Evolutionary conservation across 169 alveolate species (phyloP).

Genomic region (Neospora caninum): DNA sequence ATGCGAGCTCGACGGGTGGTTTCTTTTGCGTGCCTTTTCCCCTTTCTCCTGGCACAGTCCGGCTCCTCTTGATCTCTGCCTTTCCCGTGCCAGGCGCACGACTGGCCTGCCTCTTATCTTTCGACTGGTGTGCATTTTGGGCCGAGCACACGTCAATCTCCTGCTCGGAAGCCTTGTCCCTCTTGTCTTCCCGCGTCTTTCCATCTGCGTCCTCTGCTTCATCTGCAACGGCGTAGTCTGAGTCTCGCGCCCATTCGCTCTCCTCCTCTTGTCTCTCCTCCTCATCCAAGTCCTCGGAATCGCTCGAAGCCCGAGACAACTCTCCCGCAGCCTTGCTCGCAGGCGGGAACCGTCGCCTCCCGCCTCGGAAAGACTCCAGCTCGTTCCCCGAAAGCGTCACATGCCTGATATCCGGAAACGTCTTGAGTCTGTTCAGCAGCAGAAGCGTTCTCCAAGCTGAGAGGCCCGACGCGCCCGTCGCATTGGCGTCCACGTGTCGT

Average conservation of each 20-base stretch:
- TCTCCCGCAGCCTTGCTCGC: neutral
- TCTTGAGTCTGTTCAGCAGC: slow-evolving; percentile 40
- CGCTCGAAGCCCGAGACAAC: neutral
- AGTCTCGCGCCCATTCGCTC: neutral
- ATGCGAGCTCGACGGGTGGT: too few relatives aligned
- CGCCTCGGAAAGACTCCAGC: slow-evolving; percentile 20
- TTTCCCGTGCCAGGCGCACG: neutral
- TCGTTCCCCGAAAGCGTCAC: slow-evolving; percentile 51
- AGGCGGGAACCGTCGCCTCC: neutral
- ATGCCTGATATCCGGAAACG: slow-evolving; percentile 43
- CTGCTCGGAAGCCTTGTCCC: neutral
- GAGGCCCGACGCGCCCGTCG: slow-evolving; percentile 14
- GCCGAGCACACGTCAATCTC: neutral
- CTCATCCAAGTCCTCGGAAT: neutral
- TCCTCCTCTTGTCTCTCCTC: neutral
- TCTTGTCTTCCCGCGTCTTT: neutral
- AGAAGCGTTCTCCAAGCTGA: slow-evolving; percentile 25
- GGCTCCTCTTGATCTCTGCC: neutral
- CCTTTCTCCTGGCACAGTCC: too few relatives aligned
- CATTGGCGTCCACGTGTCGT: slow-evolving; percentile 42
- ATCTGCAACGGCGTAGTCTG: neutral
- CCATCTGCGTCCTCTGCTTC: neutral
- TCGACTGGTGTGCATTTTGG: neutral
- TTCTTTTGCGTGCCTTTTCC: too few relatives aligned
- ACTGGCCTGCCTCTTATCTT: neutral